Percentiles rank a stretch among this genome's conserved stretches.
Evolutionary conservation across 2,329 filamentous ascomycete genomes (phyloP).

Genomic region (Dactylonectria macrodidyma): DNA sequence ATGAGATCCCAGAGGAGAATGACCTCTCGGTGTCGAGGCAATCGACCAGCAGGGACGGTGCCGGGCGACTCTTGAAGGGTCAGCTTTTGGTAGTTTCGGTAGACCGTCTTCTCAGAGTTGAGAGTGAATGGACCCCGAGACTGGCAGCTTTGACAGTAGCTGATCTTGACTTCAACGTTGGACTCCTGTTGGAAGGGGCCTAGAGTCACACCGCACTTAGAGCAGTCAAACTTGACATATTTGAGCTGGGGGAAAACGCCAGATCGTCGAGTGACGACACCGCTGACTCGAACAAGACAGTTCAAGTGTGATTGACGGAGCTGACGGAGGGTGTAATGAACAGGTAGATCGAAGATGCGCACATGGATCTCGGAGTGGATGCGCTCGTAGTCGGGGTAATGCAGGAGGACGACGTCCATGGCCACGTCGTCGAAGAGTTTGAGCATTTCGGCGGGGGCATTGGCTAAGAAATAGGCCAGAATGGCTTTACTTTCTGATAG

Average conservation of each 20-base stretch:
- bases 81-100: conserved; percentile 98
- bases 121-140: conserved; percentile 94
- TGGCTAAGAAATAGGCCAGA: conserved; percentile 94
- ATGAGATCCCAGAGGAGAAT: conserved; percentile 98
- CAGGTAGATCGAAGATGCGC: conserved; percentile 93
- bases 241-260: conserved; percentile 98
- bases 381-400: conserved; percentile 97
- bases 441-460: conserved; percentile 94
- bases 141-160: conserved; percentile 97
- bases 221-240: conserved; percentile 98
- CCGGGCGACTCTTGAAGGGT: conserved; percentile 97
- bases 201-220: conserved; percentile 90
- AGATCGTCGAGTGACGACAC: conserved; percentile 93
- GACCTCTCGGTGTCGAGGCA: conserved; percentile 93
- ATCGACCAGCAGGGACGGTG: conserved; percentile 93
- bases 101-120: conserved; percentile 97
- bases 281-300: conserved; percentile 93
- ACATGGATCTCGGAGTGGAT: conserved; percentile 99
- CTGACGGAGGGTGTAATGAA: conserved; percentile 95
- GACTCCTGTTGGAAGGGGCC: conserved; percentile 98
- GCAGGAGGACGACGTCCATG: conserved; percentile 94
- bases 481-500: conserved; percentile 92
- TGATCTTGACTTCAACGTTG: conserved; percentile 95
- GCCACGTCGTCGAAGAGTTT: conserved; percentile 97
- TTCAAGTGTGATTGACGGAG: conserved; percentile 96